Conservation (phyloP, 768 basidiomycete species). For the Boletus barrowsii region DNA sequence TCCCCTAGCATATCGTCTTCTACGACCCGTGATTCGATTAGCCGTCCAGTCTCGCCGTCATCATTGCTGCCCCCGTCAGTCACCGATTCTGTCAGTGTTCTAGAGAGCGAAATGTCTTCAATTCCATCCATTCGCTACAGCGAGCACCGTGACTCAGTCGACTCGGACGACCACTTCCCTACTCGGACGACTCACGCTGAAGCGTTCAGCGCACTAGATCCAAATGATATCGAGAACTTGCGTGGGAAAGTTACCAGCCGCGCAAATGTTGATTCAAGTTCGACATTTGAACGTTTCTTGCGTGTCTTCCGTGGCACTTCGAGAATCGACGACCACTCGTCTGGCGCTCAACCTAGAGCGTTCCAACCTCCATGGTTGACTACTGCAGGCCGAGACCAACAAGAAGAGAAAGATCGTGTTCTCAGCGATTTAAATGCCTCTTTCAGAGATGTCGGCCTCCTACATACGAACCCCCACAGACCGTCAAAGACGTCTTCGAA, state of each 20-base stretch:
- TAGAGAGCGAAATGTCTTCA: conserved; percentile 11
- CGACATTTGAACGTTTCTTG: conserved; percentile 20
- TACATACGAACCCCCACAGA: conserved; percentile 52
- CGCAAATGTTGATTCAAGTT: conserved; percentile 17
- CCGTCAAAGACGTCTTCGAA: conserved; percentile 18
- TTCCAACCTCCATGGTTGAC: conserved; percentile 61
- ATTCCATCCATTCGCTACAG: conserved; percentile 9
- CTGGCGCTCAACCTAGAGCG: conserved; percentile 28
- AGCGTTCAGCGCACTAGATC: conserved; percentile 57
- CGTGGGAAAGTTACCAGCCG: conserved; percentile 32
- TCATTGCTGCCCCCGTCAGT: conserved; percentile 12
- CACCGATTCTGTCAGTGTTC: background rate
- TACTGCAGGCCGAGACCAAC: conserved; percentile 58
- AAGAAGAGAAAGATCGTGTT: conserved; percentile 66
- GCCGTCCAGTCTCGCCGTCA: conserved; percentile 23
- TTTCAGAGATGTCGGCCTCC: conserved; percentile 75
- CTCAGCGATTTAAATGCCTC: conserved; percentile 69
- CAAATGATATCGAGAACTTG: conserved; percentile 47
- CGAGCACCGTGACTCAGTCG: conserved; percentile 26
- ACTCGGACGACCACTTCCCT: conserved; percentile 30
- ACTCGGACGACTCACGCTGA: conserved; percentile 60
- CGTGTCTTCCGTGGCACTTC: conserved; percentile 21
- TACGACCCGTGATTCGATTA: conserved; percentile 3
- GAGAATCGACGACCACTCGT: conserved; percentile 22
- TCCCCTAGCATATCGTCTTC: conserved; percentile 21